Conservation (phyloP, 2,329 filamentous ascomycete species). For the Aaosphaeria arxii region DNA sequence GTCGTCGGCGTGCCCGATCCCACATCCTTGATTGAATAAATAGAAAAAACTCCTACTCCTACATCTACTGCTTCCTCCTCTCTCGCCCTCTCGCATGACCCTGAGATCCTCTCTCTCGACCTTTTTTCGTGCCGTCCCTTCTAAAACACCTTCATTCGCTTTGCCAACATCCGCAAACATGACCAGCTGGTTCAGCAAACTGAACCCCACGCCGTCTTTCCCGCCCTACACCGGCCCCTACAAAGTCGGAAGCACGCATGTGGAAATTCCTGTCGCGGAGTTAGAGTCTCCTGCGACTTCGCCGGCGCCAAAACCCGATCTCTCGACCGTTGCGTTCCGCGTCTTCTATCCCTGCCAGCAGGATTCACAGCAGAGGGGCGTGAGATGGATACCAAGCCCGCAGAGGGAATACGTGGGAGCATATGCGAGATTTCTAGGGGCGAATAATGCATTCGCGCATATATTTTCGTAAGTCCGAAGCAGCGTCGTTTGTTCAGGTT, state of each 20-base stretch:
- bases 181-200: constrained; percentile 38
- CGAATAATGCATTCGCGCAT: constrained; percentile 49
- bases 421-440: constrained; percentile 73
- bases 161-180: constrained; percentile 24
- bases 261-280: constrained; percentile 68
- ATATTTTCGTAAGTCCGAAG: constrained; percentile 37
- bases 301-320: constrained; percentile 45
- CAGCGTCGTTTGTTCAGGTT: not conserved
- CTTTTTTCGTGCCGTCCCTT: constrained; percentile 26
- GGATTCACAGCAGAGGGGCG: constrained; percentile 52
- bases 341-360: constrained; percentile 72
- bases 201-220: constrained; percentile 70
- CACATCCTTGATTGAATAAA: not conserved
- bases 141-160: constrained; percentile 10
- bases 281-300: constrained; percentile 50
- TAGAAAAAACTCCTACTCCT: not conserved
- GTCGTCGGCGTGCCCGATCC: not conserved
- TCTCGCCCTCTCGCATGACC: not conserved
- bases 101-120: not conserved
- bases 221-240: constrained; percentile 74
- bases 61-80: not conserved
- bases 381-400: constrained; percentile 75
- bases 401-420: constrained; percentile 72
- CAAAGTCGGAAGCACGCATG: constrained; percentile 74
- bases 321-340: constrained; percentile 74